phyloP scores from a whole-genome alignment of 2,329 filamentous ascomycete genomes.

The Microdochium bolleyi region DNA sequence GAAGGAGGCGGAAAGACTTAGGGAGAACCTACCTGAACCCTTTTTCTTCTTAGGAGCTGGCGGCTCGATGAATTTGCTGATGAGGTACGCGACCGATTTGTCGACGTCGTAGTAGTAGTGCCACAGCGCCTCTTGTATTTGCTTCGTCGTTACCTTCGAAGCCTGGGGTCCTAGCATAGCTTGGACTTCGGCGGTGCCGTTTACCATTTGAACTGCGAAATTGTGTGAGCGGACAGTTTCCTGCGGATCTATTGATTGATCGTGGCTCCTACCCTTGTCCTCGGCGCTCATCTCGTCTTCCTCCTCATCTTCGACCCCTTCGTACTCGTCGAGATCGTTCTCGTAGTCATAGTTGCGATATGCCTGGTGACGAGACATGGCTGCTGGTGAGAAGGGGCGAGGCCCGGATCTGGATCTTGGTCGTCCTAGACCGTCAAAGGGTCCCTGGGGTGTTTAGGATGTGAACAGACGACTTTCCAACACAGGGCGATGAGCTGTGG shows the following conservation, averaged over 20 bases:
- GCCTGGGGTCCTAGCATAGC: constrained; percentile 53
- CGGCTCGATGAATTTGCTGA: constrained; percentile 50
- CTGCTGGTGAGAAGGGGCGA: background rate
- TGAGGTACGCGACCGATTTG: constrained; percentile 75
- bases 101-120: constrained; percentile 92
- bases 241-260: background rate
- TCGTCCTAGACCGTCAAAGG: background rate
- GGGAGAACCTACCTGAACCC: constrained; percentile 32
- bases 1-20: constrained; percentile 5
- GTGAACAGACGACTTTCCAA: no score
- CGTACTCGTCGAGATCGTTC: constrained; percentile 42
- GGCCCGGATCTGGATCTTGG: background rate
- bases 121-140: constrained; percentile 88
- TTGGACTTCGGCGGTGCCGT: constrained; percentile 60
- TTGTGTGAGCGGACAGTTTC: background rate
- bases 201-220: constrained; percentile 39
- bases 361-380: constrained; percentile 39
- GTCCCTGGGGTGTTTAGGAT: no score
- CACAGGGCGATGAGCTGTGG: no score
- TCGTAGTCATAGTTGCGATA: constrained; percentile 41
- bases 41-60: constrained; percentile 29
- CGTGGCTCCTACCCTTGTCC: constrained; percentile 15
- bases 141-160: constrained; percentile 45
- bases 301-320: constrained; percentile 33
- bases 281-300: constrained; percentile 31